phyloP scores from a whole-genome alignment of 345 rosid species.

The Hypericum androsaemum region DNA sequence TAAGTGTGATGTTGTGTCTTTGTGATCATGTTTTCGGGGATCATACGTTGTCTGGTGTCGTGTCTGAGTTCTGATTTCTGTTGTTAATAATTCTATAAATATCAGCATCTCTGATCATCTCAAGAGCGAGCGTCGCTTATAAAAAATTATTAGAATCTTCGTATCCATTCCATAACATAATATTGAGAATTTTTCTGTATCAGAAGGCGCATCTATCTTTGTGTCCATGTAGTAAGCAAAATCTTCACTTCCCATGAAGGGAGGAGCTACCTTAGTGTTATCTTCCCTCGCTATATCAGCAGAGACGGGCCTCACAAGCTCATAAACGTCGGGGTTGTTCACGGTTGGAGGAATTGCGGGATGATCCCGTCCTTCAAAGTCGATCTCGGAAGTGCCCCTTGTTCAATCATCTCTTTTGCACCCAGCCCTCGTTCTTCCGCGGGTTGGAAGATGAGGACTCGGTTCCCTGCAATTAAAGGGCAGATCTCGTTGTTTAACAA shows the following conservation, averaged over 20 bases:
- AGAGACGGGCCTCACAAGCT: constrained; percentile 20
- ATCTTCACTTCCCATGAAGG: constrained; percentile 54
- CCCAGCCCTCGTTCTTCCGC: constrained; percentile 60
- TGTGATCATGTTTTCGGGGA: too few species aligned
- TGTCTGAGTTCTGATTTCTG: too few species aligned
- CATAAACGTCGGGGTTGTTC: constrained; percentile 29
- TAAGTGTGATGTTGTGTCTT: background rate
- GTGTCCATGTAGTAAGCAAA: constrained; percentile 42
- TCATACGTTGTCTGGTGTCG: too few species aligned
- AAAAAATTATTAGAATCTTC: too few species aligned
- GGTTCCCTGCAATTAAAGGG: constrained; percentile 34
- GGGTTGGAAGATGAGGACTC: constrained; percentile 58
- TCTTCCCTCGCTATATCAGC: constrained; percentile 35
- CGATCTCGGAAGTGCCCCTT: constrained; percentile 36
- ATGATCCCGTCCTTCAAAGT: constrained; percentile 31
- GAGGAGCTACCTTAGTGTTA: constrained; percentile 28
- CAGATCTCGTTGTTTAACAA: background rate
- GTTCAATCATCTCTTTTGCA: constrained; percentile 44
- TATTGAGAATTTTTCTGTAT: too few species aligned
- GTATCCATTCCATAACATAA: too few species aligned
- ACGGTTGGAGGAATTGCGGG: constrained; percentile 42
- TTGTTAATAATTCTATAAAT: too few species aligned
- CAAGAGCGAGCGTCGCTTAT: too few species aligned
- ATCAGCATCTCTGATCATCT: too few species aligned
- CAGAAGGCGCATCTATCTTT: too few species aligned